Base-by-base conservation (phyloP, 2,329 filamentous ascomycete genomes). In the Paecilomyces dactylethromorphus region DNA sequence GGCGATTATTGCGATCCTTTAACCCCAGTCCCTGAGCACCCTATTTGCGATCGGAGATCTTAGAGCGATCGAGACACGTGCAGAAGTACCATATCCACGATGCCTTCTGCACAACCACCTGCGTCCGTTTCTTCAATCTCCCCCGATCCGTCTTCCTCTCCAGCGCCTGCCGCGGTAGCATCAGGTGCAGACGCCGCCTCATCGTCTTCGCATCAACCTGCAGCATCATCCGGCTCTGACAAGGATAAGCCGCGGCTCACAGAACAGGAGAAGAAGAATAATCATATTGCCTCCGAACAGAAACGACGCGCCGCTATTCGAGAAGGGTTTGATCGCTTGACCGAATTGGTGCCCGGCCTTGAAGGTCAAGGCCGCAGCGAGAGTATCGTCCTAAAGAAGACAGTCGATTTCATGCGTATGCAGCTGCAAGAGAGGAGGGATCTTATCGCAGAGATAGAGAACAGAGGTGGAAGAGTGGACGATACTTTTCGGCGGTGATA, bases 311-410 rank as follows among this genome's bases (percentile, higher is more conserved):
- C 86, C 59, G 89, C 88, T 13, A 96, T 96, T 64, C 84, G 92
- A 53, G 86, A 90, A 59, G 90, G 89, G 58, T 96, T 95, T 71
- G 91, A 96, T 72, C 84, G 87, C 33, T 82, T 96, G 26, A 90
- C 90, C 15, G 84, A 87, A 56, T 81, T 95, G 32, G 90, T 96
- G 0, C 92, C 92, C 0, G 91, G 90, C 0, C 81, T 95, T 56
- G 84, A 90, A 66, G 92, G 92, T 0, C 89, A 92, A 68, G 92
- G 89, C 1, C 86, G 91, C 53, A 94, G 90, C 63, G 92, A 96
- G 73, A 90, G 90, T 29, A 81, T 91, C 18, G 91, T 96, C n/a
- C 80, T 96, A 22, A 85, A 87, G 62, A 83, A 83, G 63, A 89
- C 87, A 0, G 84, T 89, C 31, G 85, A 87, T 13, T 88, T 81